Evolutionary conservation across 73 alveolate species (phyloP).

Genomic region (Paramecium tetraurelia): DNA sequence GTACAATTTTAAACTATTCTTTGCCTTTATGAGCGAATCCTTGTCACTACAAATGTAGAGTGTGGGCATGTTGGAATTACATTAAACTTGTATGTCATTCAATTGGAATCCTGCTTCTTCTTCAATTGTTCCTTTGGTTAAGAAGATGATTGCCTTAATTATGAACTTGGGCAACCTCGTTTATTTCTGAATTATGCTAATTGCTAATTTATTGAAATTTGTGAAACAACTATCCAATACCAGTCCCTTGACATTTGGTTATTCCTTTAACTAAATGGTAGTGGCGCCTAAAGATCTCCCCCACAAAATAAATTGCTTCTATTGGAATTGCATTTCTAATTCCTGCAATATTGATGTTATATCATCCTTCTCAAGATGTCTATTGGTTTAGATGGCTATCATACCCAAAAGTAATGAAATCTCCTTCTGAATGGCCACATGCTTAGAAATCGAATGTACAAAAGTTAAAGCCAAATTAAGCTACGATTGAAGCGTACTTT

Average conservation of each 20-base stretch:
- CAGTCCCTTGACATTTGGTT: neutral
- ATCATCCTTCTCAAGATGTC: neutral
- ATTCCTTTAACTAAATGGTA: neutral
- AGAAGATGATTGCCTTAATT: neutral
- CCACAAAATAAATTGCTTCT: neutral
- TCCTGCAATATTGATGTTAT: neutral
- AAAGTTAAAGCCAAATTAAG: neutral
- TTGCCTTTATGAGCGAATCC: conserved; percentile 2
- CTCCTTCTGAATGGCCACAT: conserved; percentile 40
- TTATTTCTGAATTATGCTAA: neutral
- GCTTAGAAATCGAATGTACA: conserved; percentile 37
- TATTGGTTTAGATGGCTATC: neutral
- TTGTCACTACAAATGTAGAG: conserved; percentile 6
- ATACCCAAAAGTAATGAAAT: conserved; percentile 14
- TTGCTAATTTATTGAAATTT: neutral
- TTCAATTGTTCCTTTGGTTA: neutral
- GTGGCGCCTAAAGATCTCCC: conserved; percentile 42
- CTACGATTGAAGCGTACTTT: neutral
- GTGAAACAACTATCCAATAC: conserved; percentile 13
- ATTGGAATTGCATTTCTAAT: neutral
- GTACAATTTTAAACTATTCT: conserved; percentile 16
- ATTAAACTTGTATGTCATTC: neutral
- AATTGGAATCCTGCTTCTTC: conserved; percentile 40
- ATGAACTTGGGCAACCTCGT: neutral
- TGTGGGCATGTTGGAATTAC: neutral